These are phyloP conservation scores for Cutaneotrichosporon spelunceum DNA, from an alignment of 1,284 basidiomycete genomes.

Conservation along the genomic window DNA sequence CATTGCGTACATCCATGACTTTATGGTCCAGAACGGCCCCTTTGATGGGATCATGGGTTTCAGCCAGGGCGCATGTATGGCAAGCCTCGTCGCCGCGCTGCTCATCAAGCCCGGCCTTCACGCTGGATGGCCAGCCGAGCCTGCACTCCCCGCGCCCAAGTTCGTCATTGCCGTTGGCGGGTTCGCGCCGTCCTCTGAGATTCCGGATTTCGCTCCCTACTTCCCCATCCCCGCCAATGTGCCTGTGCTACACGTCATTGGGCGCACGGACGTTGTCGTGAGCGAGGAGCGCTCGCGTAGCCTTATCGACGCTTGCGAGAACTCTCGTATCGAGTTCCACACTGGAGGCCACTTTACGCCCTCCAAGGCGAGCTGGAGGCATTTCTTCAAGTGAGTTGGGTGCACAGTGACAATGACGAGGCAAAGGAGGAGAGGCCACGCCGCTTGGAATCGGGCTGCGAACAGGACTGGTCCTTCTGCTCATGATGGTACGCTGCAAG, in stretches of 20 bases:
- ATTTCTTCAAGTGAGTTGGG: slow-evolving; percentile 49
- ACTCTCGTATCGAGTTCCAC: slow-evolving; percentile 48
- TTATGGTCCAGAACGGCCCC: slow-evolving; percentile 49
- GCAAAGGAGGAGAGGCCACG: not conserved
- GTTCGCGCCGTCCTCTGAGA: slow-evolving; percentile 40
- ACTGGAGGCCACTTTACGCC: slow-evolving; percentile 52
- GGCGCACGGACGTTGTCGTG: slow-evolving; percentile 75
- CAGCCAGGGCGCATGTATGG: slow-evolving; percentile 79
- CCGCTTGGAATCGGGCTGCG: no score
- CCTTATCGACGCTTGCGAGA: slow-evolving; percentile 60
- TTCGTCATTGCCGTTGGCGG: slow-evolving; percentile 59
- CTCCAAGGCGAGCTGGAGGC: slow-evolving; percentile 49
- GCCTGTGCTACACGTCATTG: slow-evolving; percentile 75
- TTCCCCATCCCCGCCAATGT: slow-evolving; percentile 55
- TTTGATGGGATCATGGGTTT: slow-evolving; percentile 74
- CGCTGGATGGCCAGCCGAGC: slow-evolving; percentile 63
- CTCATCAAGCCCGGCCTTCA: slow-evolving; percentile 59
- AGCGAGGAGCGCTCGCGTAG: slow-evolving; percentile 64
- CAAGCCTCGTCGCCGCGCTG: slow-evolving; percentile 68
- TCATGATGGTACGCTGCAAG: no score
- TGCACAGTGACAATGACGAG: not conserved
- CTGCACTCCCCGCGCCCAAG: slow-evolving; percentile 65
- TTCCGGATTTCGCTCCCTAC: slow-evolving; percentile 55
- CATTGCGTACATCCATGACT: slow-evolving; percentile 52
- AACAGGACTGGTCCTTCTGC: no score